Conservation (phyloP, 192 early-diverging fungal genomes). For the Obelidium mucronatum region DNA sequence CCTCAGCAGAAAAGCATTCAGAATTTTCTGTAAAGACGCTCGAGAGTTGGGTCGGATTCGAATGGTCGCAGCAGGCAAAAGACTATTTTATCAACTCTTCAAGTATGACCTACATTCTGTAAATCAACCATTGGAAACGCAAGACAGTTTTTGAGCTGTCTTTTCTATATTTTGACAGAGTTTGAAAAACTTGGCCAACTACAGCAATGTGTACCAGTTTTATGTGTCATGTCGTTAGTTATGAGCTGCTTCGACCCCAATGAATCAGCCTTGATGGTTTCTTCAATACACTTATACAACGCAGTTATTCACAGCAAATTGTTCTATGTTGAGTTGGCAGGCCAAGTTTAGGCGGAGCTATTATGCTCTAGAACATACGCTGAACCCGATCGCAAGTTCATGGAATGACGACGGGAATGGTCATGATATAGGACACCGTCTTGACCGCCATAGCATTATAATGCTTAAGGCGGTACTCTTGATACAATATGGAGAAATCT, state of each 20-base stretch:
- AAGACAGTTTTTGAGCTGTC: conserved; percentile 9
- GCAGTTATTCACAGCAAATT: conserved; percentile 27
- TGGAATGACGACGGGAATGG: background rate
- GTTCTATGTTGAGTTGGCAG: conserved; percentile 10
- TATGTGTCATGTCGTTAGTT: background rate
- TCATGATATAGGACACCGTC: background rate
- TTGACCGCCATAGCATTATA: background rate
- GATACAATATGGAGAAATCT: conserved; percentile 21
- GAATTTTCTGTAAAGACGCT: background rate
- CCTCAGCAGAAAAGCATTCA: background rate
- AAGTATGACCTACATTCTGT: background rate
- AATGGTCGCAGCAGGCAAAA: conserved; percentile 18
- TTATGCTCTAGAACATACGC: background rate
- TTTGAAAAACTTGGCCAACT: conserved; percentile 14
- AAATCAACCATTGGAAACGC: background rate
- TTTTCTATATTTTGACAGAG: background rate
- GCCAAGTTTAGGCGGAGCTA: conserved; percentile 13
- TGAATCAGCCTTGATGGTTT: background rate
- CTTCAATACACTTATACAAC: conserved; percentile 8
- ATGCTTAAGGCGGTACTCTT: conserved; percentile 1
- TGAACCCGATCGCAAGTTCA: background rate
- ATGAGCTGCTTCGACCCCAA: background rate
- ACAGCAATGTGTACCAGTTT: conserved; percentile 18
- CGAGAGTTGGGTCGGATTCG: conserved; percentile 31
- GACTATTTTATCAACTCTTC: background rate